Conservation (phyloP, 805 yeast genomes). For the Naumovozyma baii region DNA sequence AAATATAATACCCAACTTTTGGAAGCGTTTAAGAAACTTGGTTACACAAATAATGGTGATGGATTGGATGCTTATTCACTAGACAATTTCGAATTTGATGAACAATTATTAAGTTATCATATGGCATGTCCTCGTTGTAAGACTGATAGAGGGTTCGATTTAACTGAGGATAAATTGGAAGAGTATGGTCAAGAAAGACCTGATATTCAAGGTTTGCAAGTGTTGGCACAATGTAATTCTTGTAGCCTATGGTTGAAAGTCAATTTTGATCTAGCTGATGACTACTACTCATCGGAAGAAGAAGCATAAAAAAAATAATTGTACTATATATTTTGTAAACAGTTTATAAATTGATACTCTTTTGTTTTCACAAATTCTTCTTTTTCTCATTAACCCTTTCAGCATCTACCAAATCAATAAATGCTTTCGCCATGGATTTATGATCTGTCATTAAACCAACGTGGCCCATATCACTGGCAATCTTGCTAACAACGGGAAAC, state of each 20-base stretch:
- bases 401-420: conserved; percentile 52
- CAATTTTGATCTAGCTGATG: conserved; percentile 38
- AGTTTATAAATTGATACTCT: no score
- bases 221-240: conserved; percentile 68
- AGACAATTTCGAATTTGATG: conserved; percentile 46
- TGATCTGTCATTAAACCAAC: conserved; percentile 71
- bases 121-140: conserved; percentile 63
- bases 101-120: conserved; percentile 28
- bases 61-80: conserved; percentile 62
- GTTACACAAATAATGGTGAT: conserved; percentile 40
- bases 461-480: conserved; percentile 62
- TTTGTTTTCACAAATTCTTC: not conserved
- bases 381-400: conserved; percentile 30
- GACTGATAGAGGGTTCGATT: conserved; percentile 40
- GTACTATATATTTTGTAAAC: no score
- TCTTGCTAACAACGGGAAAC: conserved; percentile 60
- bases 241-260: conserved; percentile 86
- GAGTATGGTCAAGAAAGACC: conserved; percentile 35
- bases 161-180: conserved; percentile 55
- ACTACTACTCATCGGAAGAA: conserved; percentile 5
- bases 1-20: conserved; percentile 45
- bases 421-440: conserved; percentile 60
- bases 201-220: conserved; percentile 40
- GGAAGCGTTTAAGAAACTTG: conserved; percentile 26
- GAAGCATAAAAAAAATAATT: not conserved